Conservation (phyloP, 768 basidiomycete genomes). For the Boletellus ananiceps region DNA sequence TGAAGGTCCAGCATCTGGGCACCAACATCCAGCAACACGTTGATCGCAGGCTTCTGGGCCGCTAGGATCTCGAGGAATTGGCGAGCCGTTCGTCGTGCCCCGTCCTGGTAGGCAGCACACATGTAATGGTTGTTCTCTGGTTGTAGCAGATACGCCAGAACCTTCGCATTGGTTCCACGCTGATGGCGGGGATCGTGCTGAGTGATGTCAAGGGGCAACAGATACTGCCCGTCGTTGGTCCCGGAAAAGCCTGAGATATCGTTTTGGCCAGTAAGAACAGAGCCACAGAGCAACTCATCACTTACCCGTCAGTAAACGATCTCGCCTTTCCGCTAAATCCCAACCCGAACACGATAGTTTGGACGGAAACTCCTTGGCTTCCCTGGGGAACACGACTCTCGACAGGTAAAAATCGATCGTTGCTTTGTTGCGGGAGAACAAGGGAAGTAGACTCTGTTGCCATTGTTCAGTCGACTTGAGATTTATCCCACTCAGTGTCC, state of each 20-base stretch:
- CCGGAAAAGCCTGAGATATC: constrained; percentile 20
- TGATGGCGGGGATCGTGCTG: constrained; percentile 21
- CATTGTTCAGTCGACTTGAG: constrained; percentile 22
- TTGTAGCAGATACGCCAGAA: constrained; percentile 19
- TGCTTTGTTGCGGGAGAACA: constrained; percentile 16
- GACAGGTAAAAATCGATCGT: constrained; percentile 28
- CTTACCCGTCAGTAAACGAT: constrained; percentile 19
- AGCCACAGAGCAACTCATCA: not conserved
- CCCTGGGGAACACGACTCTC: constrained; percentile 24
- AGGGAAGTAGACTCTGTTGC: constrained; percentile 7
- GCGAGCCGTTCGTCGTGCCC: constrained; percentile 10
- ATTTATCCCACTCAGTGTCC: constrained; percentile 20
- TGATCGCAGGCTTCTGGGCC: constrained; percentile 30
- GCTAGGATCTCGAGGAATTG: constrained; percentile 31
- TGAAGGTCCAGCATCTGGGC: constrained; percentile 48
- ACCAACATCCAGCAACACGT: constrained; percentile 48
- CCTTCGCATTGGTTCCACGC: constrained; percentile 12
- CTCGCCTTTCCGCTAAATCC: constrained; percentile 24
- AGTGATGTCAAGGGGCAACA: constrained; percentile 26
- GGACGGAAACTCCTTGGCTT: constrained; percentile 17
- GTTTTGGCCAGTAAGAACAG: not conserved
- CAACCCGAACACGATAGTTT: constrained; percentile 26
- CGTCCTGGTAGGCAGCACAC: not conserved
- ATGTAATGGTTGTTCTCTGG: constrained; percentile 20
- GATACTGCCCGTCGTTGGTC: constrained; percentile 26